A percentile compares a stretch with the other conserved stretches of the same genome.
Conservation (phyloP, 1,284 basidiomycete genomes). For the Irpex sp. region DNA sequence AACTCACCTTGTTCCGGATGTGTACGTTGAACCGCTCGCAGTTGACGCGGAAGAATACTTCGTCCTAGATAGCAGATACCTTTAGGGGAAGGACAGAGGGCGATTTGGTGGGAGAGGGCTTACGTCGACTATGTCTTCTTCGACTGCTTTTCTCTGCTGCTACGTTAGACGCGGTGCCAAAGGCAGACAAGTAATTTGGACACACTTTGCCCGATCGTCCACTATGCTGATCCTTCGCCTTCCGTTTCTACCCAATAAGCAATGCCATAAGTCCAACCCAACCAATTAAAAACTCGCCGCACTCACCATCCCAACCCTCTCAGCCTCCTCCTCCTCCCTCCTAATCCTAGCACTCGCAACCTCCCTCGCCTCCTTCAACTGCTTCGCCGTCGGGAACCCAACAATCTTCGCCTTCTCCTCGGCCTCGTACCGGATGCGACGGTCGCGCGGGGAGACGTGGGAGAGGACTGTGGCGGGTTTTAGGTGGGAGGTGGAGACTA, state of each 20-base stretch:
- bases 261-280: too few species aligned
- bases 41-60: conserved; percentile 81
- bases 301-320: conserved; percentile 68
- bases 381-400: conserved; percentile 74
- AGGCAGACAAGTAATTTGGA: too few species aligned
- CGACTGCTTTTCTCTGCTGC: conserved; percentile 56
- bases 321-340: conserved; percentile 68
- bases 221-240: conserved; percentile 45
- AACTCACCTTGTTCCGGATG: conserved; percentile 72
- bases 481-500: conserved; percentile 63
- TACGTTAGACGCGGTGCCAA: too few species aligned
- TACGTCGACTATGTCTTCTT: conserved; percentile 67
- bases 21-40: conserved; percentile 87
- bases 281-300: not conserved
- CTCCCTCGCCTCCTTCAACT: conserved; percentile 67
- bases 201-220: conserved; percentile 49
- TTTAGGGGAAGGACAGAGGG: too few species aligned
- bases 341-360: conserved; percentile 57
- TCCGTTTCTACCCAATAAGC: conserved; percentile 49
- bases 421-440: conserved; percentile 67
- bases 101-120: conserved; percentile 27
- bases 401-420: conserved; percentile 71
- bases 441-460: conserved; percentile 73
- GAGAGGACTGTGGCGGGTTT: conserved; percentile 71
- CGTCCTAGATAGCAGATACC: too few species aligned